These are phyloP conservation scores for Kodamaea derodonti DNA, from an alignment of 1,139 yeast species.

Conservation along the genomic window DNA sequence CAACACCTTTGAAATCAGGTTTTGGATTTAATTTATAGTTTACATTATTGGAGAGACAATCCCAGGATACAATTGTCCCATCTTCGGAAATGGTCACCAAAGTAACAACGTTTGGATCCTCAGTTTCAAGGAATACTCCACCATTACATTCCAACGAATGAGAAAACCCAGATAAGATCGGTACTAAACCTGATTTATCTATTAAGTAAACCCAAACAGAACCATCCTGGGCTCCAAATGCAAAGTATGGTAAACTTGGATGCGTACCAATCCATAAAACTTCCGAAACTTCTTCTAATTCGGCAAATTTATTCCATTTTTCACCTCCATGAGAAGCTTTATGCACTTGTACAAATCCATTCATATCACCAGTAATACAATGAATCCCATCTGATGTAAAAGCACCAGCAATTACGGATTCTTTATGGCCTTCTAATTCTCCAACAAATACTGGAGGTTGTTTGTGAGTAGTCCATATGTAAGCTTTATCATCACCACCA, in stretches of 20 bases:
- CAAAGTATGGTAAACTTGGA: conserved; percentile 69
- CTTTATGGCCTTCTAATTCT: conserved; percentile 74
- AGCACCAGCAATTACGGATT: conserved; percentile 80
- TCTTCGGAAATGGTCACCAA: conserved; percentile 85
- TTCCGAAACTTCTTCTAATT: conserved; percentile 83
- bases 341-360: conserved; percentile 77
- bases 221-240: conserved; percentile 93
- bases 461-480: conserved; percentile 86
- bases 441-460: conserved; percentile 79
- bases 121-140: conserved; percentile 68
- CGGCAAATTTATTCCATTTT: conserved; percentile 69
- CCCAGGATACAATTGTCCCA: conserved; percentile 85
- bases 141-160: conserved; percentile 77
- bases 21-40: conserved; percentile 62
- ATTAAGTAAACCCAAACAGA: conserved; percentile 91
- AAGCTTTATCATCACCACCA: conserved; percentile 90
- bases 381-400: conserved; percentile 81
- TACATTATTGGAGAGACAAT: conserved; percentile 72
- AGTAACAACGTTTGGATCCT: conserved; percentile 56
- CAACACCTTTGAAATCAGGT: conserved; percentile 61
- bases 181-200: conserved; percentile 57
- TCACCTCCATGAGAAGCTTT: conserved; percentile 72
- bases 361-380: conserved; percentile 90
- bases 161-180: conserved; percentile 74
- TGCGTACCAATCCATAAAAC: conserved; percentile 72